phyloP scores from a whole-genome alignment of 805 yeast species.

The Jamesozyma hellenica region DNA sequence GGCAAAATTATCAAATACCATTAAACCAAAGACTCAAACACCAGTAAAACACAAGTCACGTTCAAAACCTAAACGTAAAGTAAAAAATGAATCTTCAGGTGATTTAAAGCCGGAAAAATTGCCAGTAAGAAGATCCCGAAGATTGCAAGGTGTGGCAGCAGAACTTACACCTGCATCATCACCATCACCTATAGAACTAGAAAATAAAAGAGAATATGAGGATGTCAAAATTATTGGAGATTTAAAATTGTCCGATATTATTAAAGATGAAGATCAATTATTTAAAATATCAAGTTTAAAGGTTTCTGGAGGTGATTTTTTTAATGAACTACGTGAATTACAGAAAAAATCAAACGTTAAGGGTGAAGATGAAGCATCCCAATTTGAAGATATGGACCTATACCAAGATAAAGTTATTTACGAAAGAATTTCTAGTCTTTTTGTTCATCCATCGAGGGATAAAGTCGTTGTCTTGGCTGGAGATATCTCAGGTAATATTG shows the following conservation, averaged over 20 bases:
- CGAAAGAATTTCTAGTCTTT: constrained; percentile 63
- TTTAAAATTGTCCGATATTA: constrained; percentile 49
- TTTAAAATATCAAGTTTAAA: constrained; percentile 26
- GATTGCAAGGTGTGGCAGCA: constrained; percentile 66
- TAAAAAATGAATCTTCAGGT: background rate
- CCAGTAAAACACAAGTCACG: constrained; percentile 41
- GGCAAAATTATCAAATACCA: constrained; percentile 4
- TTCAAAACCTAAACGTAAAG: constrained; percentile 7
- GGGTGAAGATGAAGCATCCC: constrained; percentile 40
- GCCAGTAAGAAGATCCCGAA: constrained; percentile 67
- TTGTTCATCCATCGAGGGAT: constrained; percentile 63
- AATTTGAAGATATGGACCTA: constrained; percentile 53
- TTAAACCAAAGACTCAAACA: constrained; percentile 15
- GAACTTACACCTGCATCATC: constrained; percentile 1
- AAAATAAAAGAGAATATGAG: constrained; percentile 36
- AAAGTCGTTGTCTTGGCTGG: constrained; percentile 71
- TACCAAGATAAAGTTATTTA: constrained; percentile 56
- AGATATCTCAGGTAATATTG: constrained; percentile 78
- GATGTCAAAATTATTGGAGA: constrained; percentile 57
- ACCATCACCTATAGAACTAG: background rate
- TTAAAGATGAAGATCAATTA: constrained; percentile 33
- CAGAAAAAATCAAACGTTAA: constrained; percentile 33
- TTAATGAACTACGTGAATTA: constrained; percentile 38
- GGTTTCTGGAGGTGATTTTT: constrained; percentile 64
- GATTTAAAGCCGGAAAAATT: constrained; percentile 18